phyloP scores from a whole-genome alignment of 768 basidiomycete genomes.

The Pisolithus marmoratus region DNA sequence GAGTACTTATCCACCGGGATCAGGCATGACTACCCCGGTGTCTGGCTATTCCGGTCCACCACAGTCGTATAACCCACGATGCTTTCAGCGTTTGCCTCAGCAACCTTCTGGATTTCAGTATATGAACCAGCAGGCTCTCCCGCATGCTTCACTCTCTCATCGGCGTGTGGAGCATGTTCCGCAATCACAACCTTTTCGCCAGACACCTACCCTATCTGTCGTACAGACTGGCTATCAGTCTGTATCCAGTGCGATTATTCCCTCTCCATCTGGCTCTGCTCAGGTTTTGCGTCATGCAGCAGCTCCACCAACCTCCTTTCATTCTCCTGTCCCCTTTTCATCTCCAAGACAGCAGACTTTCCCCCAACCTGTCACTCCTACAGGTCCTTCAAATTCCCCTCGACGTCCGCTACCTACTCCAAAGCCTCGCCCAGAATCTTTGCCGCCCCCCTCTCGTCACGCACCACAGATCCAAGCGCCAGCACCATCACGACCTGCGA shows the following conservation, averaged over 20 bases:
- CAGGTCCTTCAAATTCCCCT: conserved; percentile 10
- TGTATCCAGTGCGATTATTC: not conserved
- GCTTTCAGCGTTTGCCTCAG: conserved; percentile 9
- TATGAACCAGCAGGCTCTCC: conserved; percentile 6
- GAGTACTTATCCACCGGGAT: not conserved
- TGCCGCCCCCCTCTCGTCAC: conserved; percentile 17
- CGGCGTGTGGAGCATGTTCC: conserved; percentile 5
- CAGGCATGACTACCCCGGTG: not conserved
- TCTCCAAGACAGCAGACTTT: not conserved
- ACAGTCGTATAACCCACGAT: conserved; percentile 5
- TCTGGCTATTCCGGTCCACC: conserved; percentile 4
- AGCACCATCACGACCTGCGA: conserved; percentile 26
- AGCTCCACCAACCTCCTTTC: conserved; percentile 10
- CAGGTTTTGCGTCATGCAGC: conserved; percentile 8
- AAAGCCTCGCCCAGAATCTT: conserved; percentile 21
- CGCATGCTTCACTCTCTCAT: conserved; percentile 9
- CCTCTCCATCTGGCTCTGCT: conserved; percentile 3
- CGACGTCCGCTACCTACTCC: conserved; percentile 26
- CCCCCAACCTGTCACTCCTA: not conserved
- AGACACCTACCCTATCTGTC: conserved; percentile 13
- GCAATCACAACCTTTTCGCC: conserved; percentile 15
- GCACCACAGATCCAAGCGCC: conserved; percentile 24
- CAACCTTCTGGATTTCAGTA: conserved; percentile 19
- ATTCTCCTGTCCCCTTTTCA: not conserved
- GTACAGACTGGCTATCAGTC: conserved; percentile 6